Percentiles rank a stretch among this genome's conserved stretches.
Evolutionary conservation across 352 stramenopile genomes (phyloP).

Genomic region (Albugo candida): DNA sequence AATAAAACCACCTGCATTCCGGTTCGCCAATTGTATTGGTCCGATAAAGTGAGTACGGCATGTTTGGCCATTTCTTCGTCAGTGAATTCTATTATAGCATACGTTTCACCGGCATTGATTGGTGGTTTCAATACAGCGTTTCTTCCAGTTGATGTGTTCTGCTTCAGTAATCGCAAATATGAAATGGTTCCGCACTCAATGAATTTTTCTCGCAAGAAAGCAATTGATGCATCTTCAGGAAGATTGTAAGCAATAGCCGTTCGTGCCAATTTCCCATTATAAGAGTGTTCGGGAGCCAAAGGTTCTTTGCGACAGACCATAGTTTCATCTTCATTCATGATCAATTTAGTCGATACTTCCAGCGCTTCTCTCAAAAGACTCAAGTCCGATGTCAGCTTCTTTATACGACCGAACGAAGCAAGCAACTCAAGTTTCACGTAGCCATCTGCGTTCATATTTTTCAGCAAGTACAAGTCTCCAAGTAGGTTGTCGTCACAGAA

Average conservation of each 20-base stretch:
- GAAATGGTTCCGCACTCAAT: slow-evolving; percentile 65
- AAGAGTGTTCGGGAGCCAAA: slow-evolving; percentile 55
- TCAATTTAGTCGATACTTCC: slow-evolving; percentile 67
- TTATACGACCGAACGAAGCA: slow-evolving; percentile 66
- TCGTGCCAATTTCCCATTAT: slow-evolving; percentile 67
- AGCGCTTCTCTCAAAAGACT: slow-evolving; percentile 65
- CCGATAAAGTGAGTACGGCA: slow-evolving; percentile 67
- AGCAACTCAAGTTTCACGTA: slow-evolving; percentile 75
- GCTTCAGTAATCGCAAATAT: slow-evolving; percentile 75
- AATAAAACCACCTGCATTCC: slow-evolving; percentile 79
- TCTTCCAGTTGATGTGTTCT: slow-evolving; percentile 70
- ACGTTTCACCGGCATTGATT: slow-evolving; percentile 73
- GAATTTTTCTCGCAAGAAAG: slow-evolving; percentile 69
- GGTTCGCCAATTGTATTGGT: slow-evolving; percentile 76
- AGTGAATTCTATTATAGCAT: slow-evolving; percentile 78
- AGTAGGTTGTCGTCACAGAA: slow-evolving; percentile 79
- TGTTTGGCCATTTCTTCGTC: slow-evolving; percentile 81
- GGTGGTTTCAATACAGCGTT: slow-evolving; percentile 75
- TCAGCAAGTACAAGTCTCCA: slow-evolving; percentile 65
- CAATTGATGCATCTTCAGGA: slow-evolving; percentile 66
- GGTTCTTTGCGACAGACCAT: slow-evolving; percentile 79
- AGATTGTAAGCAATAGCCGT: slow-evolving; percentile 79
- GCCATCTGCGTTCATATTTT: slow-evolving; percentile 80
- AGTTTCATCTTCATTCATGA: slow-evolving; percentile 61
- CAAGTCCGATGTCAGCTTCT: slow-evolving; percentile 72